Base-by-base conservation (phyloP, 768 basidiomycete genomes). In the Phaeotremella fagi region DNA sequence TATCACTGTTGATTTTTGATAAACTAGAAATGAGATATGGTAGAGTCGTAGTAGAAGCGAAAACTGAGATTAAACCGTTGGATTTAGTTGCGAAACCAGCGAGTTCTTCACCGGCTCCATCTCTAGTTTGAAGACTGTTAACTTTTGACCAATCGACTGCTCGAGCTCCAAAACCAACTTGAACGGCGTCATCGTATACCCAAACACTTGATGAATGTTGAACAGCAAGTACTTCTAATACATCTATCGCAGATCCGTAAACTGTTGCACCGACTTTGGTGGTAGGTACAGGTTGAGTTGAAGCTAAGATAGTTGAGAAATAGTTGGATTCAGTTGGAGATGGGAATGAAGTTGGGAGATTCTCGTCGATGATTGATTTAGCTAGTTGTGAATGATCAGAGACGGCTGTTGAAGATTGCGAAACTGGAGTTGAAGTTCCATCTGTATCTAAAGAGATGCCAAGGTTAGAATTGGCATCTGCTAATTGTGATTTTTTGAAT, bases 1-100 rank as follows among this genome's bases (percentile, higher is more conserved):
- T 77, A 49, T 89, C 82, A 57, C 84, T 84, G 26, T 79, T 76
- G 2, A 95, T 77, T 68, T 84, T 75, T n/a, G 80, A 71, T 48
- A 99, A 81, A 3, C 87, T 84, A 6, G 86, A 82, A 0, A 85
- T 81, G 86, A 98, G 90, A 54, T 83, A 78, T 6, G 85, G 83
- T 38, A 98, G 79, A 2, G 92, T 90, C n/a, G 77, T 78, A 0
- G 89, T 85, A 0, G 90, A 86, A 3, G 87, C 88, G 74, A 78
- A 74, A 14, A 77, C 70, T n/a, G 68, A 59, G 54, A 76, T 54
- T 44, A 66, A 63, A 25, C 70, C 70, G 35, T 43, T 26, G 42
- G 69, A 55, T 68, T 29, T 91, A 87, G 50, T 87, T 80, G 60
- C 92, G 35, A 66, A 71, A 29, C 69, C 69, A 4, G 69, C 66